Evolutionary conservation across 352 stramenopile species (phyloP), one percentile per base, ranked within the genome.

Genomic region (Phytophthora rubi): DNA sequence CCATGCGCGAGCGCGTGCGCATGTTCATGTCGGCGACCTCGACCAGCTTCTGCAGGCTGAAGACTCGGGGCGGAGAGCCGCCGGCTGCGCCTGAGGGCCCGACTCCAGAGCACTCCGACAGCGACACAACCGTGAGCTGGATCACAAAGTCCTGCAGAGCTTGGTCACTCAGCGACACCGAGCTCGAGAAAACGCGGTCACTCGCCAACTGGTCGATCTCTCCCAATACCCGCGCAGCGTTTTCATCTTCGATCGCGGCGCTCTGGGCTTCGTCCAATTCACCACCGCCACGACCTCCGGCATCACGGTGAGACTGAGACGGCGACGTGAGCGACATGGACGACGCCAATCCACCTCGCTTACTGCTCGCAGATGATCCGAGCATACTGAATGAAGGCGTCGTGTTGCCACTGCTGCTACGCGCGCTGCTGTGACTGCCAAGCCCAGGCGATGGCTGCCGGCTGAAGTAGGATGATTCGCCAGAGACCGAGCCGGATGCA

Each of bases 21-120:
- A 99, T 99, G 87, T 99, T 99, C 83, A 98, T 99, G 77, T 99
- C 98, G 2, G 98, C 98, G 13, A 99, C 98, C 84, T 99, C 98
- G 8, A 99, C 98, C 3, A 99, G 87, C 75, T 98, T 97, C 76
- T 99, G 98, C 57, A 99, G 82, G 54, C 94, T 99, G 73, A 99
- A 99, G 23, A 99, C 97, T n/a, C 98, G 95, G 23, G 97, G 97
- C 15, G 68, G 62, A 6, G 82, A 83, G 15, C 83, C 80, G 49
- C 72, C 86, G 26, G 83, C 68, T 18, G 76, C 77, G 0, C 83
- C 79, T 6, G 68, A 70, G 16, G 71, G 65, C 0, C 68, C 68
- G 13, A 79, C 49, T 18, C 83, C 83, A 2, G 85, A 95, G 58
- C 81, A 98, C 62, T 98, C 95, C n/a, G 79, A 92, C 5, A 97